Base-by-base conservation (phyloP, 495 filamentous ascomycete species). In the Trichoderma orchidacearum region DNA sequence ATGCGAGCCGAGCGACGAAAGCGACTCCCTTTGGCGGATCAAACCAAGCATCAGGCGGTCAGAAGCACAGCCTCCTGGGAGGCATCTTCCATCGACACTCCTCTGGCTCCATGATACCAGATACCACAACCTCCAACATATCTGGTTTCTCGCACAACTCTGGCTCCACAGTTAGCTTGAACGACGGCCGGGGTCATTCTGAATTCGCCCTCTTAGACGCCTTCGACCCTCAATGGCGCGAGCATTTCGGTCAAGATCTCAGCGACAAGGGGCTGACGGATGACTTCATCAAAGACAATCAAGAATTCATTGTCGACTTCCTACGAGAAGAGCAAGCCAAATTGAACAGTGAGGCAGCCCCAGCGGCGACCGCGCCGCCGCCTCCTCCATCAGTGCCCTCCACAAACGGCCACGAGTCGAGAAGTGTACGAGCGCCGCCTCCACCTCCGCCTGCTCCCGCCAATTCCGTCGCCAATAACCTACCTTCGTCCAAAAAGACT, bases 241-340 rank as follows among this genome's bases (percentile, higher is more conserved):
- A 84, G n/a, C 78, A 94, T 38, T 78, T 95, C 64, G 84, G 85
- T 23, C 75, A 80, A 62, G 89, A 96, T 63, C 71, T 98, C 23
- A 74, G 82, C 62, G 72, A 80, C 28, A 90, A 96, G 84, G 93
- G 92, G 3, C 87, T 96, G 45, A 94, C 87, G 1, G 87, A 93
- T 63, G 92, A 96, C 64, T 85, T 93, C 61, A 93, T 97, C 56
- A 84, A 81, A 55, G 87, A 94, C 56, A 91, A 96, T 63, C 85
- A 90, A 36, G 92, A 95, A 54, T 97, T 96, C 62, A 98, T 97
- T 68, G 89, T 92, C 68, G 77, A 83, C 17, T 98, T 93, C 63
- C 85, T 96, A 61, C 85, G 85, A 60, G 79, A 93, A 67, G 82
- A 89, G 62, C 87, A 92, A 67, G 78, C 78, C 29, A 75, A 76